Evolutionary conservation across 73 alveolate species (phyloP), one percentile per base, ranked within the genome.

Genomic region (Blepharisma stoltei): DNA sequence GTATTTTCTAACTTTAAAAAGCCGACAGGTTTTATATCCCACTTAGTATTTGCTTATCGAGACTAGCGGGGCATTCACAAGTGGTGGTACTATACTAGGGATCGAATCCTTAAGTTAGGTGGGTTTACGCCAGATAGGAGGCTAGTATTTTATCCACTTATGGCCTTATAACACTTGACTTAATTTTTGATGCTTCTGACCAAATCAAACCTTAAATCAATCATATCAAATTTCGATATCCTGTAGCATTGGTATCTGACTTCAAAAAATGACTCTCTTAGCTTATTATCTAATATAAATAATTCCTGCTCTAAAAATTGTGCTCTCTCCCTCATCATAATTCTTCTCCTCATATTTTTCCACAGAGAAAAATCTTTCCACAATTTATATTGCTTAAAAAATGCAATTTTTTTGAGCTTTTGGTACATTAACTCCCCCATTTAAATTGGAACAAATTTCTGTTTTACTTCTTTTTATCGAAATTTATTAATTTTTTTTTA

Each of bases 291-390:
- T 52, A 90, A 77, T 48, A 92, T 85, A 66, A 92, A 92, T 37
- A 92, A 77, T 47, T 89, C 89, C 70, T 87, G 60, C 21, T 85
- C 83, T 67, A 92, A 78, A 71, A 90, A 81, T 53, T 89, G 87
- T 18, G 87, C 47, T 32, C 89, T 86, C 68, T 92, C 80, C 20
- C 75, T 71, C 67, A 89, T 84, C 88, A 86, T 89, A 47, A 86
- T 89, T 55, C 89, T 79, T 49, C 96, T 86, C 95, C 91, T 92
- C 27, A 78, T 68, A 38, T 90, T 92, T 76, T 88, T 92, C 96
- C 98, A 92, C 6, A 91, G 85, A 1, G 94, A 87, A 84, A 92
- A 92, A 9, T 86, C 81, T 71, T 92, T 90, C 96, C 96, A 88
- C 27, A 78, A 48, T 32, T 82, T 70, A 77, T 90, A 92, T 54